Evolutionary conservation across 169 alveolate species (phyloP), one percentile per base, ranked within the genome.

Genomic region (Plasmodium ovale): DNA sequence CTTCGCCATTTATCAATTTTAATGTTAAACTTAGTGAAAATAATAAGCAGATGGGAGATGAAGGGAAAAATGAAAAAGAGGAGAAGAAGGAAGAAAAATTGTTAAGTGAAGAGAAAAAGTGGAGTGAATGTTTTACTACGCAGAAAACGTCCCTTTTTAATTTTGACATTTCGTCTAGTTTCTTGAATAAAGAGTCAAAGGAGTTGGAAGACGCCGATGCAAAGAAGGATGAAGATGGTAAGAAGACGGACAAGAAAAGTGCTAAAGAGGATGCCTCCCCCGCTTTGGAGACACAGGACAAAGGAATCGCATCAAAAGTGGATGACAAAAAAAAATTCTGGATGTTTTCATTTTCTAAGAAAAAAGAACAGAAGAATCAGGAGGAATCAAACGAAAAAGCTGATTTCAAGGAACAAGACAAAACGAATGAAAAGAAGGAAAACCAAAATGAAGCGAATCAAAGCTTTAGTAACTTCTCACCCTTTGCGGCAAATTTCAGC

Each of bases 261-360:
- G 84, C 59, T 0, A 21, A 65, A 77, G 49, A 14, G 29, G 19
- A 31, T 21, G 65, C 39, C 25, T 23, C 54, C 29, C 42, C n/a
- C 7, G 74, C 23, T 23, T 9, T 42, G 31, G 58, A 42, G 25
- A 33, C 49, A 27, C 9, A 31, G n/a, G 88, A 77, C 0, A 64
- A 77, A 60, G 44, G 21, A 27, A 59, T 21, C 51, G 58, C 37
- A 35, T 16, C 35, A 5, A 59, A 74, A 35, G 39, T 19, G 42
- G 67, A 21, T 59, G 88, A 77, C 14, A 62, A 62, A 53, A 64
- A 77, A 16, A 77, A 77, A 39, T 42, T 77, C 23, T 77, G 88
- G 88, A 62, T 23, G 3, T 64, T 77, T 27, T 62, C 88, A 1
- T 77, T 77, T 44, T 29, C 77, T 10, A 77, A 77, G 64, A 77